Percentiles rank a stretch among this genome's conserved stretches.
Evolutionary conservation across 345 rosid species (phyloP).

Genomic region (Isatis tinctoria): DNA sequence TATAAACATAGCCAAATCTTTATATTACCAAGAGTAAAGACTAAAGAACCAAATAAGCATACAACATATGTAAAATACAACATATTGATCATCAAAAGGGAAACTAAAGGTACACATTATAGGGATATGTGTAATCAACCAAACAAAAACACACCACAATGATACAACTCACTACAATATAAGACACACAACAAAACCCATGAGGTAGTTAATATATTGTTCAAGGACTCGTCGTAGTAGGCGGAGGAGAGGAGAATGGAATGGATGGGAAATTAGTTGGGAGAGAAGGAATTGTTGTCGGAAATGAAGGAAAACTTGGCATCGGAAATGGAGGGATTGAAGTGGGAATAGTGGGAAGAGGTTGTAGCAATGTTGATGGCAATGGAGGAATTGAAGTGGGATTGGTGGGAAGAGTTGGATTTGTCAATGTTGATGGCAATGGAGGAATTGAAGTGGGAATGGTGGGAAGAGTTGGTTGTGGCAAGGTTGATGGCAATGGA

Average conservation of each 20-base stretch:
- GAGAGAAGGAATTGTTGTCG: conserved; percentile 1
- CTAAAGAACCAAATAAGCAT: neutral
- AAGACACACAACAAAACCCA: neutral
- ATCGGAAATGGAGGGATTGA: neutral
- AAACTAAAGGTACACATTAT: neutral
- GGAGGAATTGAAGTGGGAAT: conserved; percentile 14
- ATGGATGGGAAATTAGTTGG: conserved; percentile 10
- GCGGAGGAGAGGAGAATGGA: conserved; percentile 16
- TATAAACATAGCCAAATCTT: neutral
- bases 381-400: neutral
- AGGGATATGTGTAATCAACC: neutral
- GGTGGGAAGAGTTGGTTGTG: too few relatives aligned
- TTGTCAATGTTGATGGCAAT: neutral
- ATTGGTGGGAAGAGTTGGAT: neutral
- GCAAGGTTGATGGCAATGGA: neutral
- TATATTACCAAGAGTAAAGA: neutral
- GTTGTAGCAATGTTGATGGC: too few relatives aligned
- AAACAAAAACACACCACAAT: neutral
- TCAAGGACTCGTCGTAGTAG: conserved; percentile 21
- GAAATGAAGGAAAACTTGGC: neutral
- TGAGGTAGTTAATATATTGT: neutral
- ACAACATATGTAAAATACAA: neutral
- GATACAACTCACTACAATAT: neutral
- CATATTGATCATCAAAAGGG: neutral
- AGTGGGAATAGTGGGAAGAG: too few relatives aligned